Evolutionary conservation across 768 basidiomycete species (phyloP).

Genomic region (Aureoboletus auriporus): DNA sequence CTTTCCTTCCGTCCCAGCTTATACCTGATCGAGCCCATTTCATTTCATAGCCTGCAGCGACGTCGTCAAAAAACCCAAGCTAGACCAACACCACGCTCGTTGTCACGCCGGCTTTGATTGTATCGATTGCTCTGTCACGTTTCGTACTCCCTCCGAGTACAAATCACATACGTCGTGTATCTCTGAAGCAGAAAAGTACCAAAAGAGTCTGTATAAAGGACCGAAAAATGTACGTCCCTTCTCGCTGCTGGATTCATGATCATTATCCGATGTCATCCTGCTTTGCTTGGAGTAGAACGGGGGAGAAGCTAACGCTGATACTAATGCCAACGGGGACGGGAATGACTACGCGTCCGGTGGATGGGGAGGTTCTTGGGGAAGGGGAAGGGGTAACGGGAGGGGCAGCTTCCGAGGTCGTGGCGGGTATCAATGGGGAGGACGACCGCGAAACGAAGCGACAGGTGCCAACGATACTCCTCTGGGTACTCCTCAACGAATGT

Average conservation of each 20-base stretch:
- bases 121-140: constrained; percentile 86
- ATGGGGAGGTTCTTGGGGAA: constrained; percentile 14
- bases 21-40: not conserved
- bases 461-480: constrained; percentile 74
- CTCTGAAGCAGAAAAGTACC: constrained; percentile 90
- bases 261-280: not conserved
- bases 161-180: constrained; percentile 83
- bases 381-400: constrained; percentile 34
- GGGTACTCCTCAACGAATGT: constrained; percentile 56
- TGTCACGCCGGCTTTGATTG: constrained; percentile 74
- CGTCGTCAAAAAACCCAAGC: constrained; percentile 90
- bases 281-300: constrained; percentile 2
- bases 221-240: constrained; percentile 44
- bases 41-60: constrained; percentile 63
- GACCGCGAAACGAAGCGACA: constrained; percentile 31
- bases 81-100: constrained; percentile 66
- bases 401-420: constrained; percentile 26
- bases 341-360: constrained; percentile 14
- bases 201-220: constrained; percentile 82
- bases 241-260: no score
- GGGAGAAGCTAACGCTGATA: not conserved
- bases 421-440: constrained; percentile 25
- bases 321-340: constrained; percentile 13
- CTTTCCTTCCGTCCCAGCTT: not conserved
- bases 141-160: constrained; percentile 71